phyloP scores from a whole-genome alignment of 164 flowering plant species.

The Litsea cubeba region DNA sequence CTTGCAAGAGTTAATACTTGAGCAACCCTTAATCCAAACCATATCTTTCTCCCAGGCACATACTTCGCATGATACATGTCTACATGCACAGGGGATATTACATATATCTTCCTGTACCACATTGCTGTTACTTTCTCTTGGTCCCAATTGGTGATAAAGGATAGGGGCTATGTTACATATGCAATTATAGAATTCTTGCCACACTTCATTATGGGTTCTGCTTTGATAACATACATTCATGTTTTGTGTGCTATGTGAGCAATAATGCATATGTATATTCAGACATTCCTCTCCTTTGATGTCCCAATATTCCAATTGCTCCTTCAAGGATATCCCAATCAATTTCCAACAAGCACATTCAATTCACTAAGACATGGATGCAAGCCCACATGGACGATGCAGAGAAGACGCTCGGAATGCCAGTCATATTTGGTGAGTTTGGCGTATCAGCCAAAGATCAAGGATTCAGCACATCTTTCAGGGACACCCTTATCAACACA shows the following conservation, averaged over 20 bases:
- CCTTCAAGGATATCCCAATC: conserved; percentile 63
- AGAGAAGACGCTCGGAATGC: conserved; percentile 73
- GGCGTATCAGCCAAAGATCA: conserved; percentile 72
- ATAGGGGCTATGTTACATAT: no score
- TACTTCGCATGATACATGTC: no score
- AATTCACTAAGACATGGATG: conserved; percentile 79
- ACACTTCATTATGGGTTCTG: no score
- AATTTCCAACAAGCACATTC: conserved; percentile 48
- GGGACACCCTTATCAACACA: conserved; percentile 47
- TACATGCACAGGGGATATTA: no score
- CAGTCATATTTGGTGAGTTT: conserved; percentile 74
- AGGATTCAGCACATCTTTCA: conserved; percentile 63
- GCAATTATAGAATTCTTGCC: no score
- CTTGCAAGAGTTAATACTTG: no score
- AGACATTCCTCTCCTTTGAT: not conserved
- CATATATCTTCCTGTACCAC: no score
- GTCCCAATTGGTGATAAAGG: no score
- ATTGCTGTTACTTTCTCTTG: no score
- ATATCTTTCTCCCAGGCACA: no score
- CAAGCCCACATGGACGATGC: conserved; percentile 85
- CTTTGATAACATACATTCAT: not conserved
- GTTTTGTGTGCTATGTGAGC: not conserved
- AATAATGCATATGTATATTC: not conserved
- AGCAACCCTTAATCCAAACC: no score
- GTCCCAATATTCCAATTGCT: not conserved